Percentiles rank a stretch among this genome's conserved stretches.
Evolutionary conservation across 2,329 filamentous ascomycete genomes (phyloP).

Genomic region (Nemania sp.): DNA sequence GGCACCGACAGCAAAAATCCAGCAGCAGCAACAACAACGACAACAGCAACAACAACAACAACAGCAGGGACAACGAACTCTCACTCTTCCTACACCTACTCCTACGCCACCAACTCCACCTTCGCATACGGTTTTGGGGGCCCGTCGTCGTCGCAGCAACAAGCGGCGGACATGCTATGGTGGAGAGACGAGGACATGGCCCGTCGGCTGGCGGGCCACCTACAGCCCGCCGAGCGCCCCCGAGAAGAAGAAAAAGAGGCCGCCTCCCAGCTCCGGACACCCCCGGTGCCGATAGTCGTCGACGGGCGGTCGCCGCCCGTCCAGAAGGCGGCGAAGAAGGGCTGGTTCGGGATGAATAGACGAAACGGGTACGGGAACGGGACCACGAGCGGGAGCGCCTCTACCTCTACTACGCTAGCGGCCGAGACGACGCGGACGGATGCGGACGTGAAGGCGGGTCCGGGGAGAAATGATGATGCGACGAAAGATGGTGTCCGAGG

Average conservation of each 20-base stretch:
- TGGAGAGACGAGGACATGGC: conserved; percentile 55
- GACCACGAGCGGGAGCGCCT: too few species aligned
- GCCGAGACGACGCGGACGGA: conserved; percentile 5
- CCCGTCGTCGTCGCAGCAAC: neutral
- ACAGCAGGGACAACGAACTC: too few species aligned
- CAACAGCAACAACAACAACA: too few species aligned
- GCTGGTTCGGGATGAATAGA: conserved; percentile 39
- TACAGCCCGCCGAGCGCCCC: conserved; percentile 44
- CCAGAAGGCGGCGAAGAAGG: conserved; percentile 43
- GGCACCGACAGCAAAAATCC: too few species aligned
- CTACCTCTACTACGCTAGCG: conserved; percentile 10
- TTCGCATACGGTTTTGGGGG: neutral
- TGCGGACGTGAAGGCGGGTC: conserved; percentile 2
- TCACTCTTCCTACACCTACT: neutral
- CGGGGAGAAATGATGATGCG: neutral
- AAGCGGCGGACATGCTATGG: conserved; percentile 44
- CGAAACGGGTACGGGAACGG: conserved; percentile 14
- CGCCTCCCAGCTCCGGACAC: conserved; percentile 6
- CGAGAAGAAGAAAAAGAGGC: too few species aligned
- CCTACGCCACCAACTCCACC: neutral
- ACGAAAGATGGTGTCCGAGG: conserved; percentile 13
- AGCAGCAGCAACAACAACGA: too few species aligned
- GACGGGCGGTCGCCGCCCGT: conserved; percentile 38
- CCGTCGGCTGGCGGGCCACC: conserved; percentile 48
- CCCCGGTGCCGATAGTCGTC: conserved; percentile 38